Evolutionary conservation across 495 filamentous ascomycete species (phyloP), one percentile per base, ranked within the genome.

Genomic region (Annulohypoxylon stygium): DNA sequence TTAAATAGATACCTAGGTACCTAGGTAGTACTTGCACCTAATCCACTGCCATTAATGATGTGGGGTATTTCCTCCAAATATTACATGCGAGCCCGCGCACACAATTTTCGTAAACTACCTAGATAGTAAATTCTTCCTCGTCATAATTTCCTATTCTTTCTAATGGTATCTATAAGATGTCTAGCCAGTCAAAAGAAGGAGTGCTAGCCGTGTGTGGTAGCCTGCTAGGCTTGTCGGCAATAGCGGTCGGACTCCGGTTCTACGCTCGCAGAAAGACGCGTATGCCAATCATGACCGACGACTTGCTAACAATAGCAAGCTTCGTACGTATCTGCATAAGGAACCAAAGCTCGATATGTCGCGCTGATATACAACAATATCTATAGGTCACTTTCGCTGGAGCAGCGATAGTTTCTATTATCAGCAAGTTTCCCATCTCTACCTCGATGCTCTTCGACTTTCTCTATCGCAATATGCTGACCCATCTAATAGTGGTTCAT

Each of bases 231-330:
- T 16, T 70, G 50, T 54, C 60, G 9, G 64, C 26, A 11, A 59
- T 64, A 34, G 36, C 59, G 3, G 59, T 70, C 10, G 67, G 60
- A 8, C 73, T 79, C 37, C 69, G 75, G 8, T 67, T 79, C 26
- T 10, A 45, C 4, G 58, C 70, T 25, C 75, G 77, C 23, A 23
- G 45, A 39, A 20, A n/a, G 57, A 3, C 58, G 65, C 11, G 75
- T 65, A 37, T 34, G 67, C 4, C 54, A 5, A 61, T 78, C 8
- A 64, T 67, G 69, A 67, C 68, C 23, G 77, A 79, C 60, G 77
- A 79, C 54, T 69, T 33, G 55, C 71, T 36, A 16, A 67, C 33
- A 58, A 65, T 3, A 74, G 20, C 23, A 7, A 30, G 63, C 53
- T 59, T 73, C 4, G 77, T 79, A 39, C 30, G 43, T 61, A 16